phyloP scores from a whole-genome alignment of 345 rosid genomes.

The Eucalyptus virginea region DNA sequence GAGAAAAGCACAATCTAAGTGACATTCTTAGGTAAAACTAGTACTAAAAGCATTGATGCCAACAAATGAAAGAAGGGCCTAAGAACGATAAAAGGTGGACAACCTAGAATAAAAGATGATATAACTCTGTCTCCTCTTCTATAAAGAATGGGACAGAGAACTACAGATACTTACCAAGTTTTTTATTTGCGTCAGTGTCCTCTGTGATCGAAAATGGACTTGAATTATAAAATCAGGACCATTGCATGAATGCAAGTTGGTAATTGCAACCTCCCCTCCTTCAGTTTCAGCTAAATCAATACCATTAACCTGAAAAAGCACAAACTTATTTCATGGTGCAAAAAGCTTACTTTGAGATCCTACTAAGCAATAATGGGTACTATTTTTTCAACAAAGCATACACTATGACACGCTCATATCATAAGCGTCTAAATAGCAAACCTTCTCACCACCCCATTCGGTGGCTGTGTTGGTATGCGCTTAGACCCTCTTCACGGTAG shows the following conservation, averaged over 20 bases:
- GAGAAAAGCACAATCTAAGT: neutral
- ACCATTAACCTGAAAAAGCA: conserved; percentile 41
- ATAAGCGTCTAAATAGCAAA: neutral
- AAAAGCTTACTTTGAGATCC: neutral
- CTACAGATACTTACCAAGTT: neutral
- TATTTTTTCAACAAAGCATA: neutral
- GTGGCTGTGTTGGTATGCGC: too few species aligned
- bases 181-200: neutral
- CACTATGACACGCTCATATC: neutral
- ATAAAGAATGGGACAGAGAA: neutral
- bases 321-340: neutral
- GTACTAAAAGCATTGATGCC: neutral
- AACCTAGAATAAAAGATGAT: neutral
- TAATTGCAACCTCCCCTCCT: conserved; percentile 52
- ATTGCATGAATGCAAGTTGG: conserved; percentile 56
- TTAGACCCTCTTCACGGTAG: too few species aligned
- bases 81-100: neutral
- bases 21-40: neutral
- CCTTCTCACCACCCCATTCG: too few species aligned
- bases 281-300: conserved; percentile 38
- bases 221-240: conserved; percentile 41
- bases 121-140: neutral
- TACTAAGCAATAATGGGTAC: neutral
- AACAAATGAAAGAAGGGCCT: neutral
- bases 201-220: conserved; percentile 10